These are phyloP conservation scores for Cystoisospora suis DNA, from an alignment of 169 alveolate genomes.

Conservation along the genomic window DNA sequence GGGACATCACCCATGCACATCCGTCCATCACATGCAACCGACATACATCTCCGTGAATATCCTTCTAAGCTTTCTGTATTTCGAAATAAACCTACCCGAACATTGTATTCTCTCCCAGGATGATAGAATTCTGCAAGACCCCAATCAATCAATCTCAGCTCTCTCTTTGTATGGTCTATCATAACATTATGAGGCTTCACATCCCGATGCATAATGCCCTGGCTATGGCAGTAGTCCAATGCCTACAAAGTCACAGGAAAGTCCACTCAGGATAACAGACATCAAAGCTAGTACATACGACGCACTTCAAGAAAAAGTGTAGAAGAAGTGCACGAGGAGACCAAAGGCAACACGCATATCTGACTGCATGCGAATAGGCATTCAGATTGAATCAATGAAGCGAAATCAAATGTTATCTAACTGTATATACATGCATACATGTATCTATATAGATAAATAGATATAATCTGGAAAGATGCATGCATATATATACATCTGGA, in stretches of 20 bases:
- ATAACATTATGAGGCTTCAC: slow-evolving; percentile 97
- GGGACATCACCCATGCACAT: too few species aligned
- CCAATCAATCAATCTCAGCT: slow-evolving; percentile 97
- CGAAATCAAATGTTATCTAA: background rate
- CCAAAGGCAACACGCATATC: background rate
- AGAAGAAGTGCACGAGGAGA: background rate
- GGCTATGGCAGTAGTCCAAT: slow-evolving; percentile 97
- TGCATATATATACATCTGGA: too few species aligned
- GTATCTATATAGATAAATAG: background rate
- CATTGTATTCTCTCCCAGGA: slow-evolving; percentile 98
- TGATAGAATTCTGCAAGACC: slow-evolving; percentile 99
- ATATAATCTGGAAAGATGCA: background rate
- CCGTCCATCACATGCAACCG: too few species aligned
- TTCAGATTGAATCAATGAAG: background rate
- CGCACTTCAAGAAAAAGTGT: background rate
- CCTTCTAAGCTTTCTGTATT: too few species aligned
- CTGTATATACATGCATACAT: background rate
- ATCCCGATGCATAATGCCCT: slow-evolving; percentile 98
- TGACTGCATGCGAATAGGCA: background rate
- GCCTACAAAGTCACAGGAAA: slow-evolving; percentile 79
- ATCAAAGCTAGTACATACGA: background rate
- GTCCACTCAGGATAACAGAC: background rate
- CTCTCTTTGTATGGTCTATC: slow-evolving; percentile 89
- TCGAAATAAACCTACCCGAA: slow-evolving; percentile 83
- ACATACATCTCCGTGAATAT: too few species aligned